A percentile compares a stretch with the other conserved stretches of the same genome.
Evolutionary conservation across 179 eudicot species (phyloP).

Genomic region (Actinidia arguta): DNA sequence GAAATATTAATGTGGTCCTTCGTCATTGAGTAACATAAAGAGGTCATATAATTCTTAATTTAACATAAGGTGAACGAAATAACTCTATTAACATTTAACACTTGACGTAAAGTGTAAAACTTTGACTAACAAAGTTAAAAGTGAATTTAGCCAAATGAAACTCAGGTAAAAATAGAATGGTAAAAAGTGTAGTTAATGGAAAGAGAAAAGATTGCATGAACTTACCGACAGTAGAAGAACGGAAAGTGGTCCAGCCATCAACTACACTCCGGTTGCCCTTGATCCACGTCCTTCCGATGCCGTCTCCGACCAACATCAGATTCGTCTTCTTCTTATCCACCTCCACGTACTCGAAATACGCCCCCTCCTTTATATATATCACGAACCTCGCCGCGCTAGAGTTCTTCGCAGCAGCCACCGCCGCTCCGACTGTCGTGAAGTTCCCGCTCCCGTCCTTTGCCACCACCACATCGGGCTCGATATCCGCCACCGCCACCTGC

Average conservation of each 20-base stretch:
- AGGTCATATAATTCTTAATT: no score
- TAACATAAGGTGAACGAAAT: no score
- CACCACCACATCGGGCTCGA: conserved; percentile 52
- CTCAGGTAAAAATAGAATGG: no score
- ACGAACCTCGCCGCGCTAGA: conserved; percentile 48
- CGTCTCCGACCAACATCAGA: conserved; percentile 58
- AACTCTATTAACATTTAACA: no score
- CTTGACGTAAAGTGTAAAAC: no score
- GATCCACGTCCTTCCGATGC: conserved; percentile 55
- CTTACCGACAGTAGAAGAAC: conserved; percentile 63
- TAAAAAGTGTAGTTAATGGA: neutral
- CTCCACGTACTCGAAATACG: conserved; percentile 59
- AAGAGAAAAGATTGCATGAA: neutral
- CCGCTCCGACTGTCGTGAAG: conserved; percentile 49
- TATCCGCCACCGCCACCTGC: conserved; percentile 34
- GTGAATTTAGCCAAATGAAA: no score
- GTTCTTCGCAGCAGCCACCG: conserved; percentile 50
- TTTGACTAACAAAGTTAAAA: no score
- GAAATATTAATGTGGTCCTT: no score
- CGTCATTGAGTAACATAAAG: no score
- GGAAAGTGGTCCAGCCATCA: conserved; percentile 71
- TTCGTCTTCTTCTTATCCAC: conserved; percentile 41
- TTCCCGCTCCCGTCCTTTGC: conserved; percentile 83
- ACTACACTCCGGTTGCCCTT: conserved; percentile 60
- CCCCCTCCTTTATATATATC: conserved; percentile 56